Percentiles rank a stretch among this genome's conserved stretches.
phyloP scores from a whole-genome alignment of 352 stramenopile species.

The Globisporangium perplexum region DNA sequence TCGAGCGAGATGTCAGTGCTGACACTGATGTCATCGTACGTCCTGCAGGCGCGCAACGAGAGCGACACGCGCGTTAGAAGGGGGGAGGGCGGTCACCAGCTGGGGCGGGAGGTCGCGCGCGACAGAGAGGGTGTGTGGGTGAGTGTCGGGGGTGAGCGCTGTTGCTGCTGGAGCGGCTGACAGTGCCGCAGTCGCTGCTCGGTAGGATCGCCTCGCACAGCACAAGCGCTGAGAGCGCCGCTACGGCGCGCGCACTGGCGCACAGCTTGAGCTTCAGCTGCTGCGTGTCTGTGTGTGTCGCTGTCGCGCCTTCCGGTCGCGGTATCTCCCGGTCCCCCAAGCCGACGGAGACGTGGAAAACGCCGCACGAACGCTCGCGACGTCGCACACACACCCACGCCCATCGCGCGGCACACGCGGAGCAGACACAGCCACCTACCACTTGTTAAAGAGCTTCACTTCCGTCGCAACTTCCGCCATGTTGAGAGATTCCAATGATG shows the following conservation, averaged over 20 bases:
- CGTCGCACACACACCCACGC: not conserved
- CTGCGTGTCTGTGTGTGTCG: not conserved
- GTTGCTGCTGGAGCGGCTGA: no score
- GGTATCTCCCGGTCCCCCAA: not conserved
- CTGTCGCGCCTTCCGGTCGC: not conserved
- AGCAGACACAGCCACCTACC: conserved; percentile 40
- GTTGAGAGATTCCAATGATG: conserved; percentile 88
- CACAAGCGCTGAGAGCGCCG: no score
- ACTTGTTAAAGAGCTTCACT: conserved; percentile 96
- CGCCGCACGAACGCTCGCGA: not conserved
- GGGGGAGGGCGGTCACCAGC: no score
- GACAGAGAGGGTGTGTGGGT: not conserved
- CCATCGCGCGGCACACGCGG: not conserved
- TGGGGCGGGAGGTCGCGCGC: no score
- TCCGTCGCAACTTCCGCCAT: conserved; percentile 91
- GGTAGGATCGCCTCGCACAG: no score
- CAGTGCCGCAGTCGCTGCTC: no score
- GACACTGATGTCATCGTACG: conserved; percentile 98
- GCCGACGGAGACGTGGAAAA: not conserved
- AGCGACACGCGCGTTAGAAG: not conserved
- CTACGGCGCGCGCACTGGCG: no score
- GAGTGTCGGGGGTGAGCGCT: no score
- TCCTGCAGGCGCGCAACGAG: conserved; percentile 46
- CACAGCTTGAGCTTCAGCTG: no score
- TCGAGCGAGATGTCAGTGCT: conserved; percentile 96